Evolutionary conservation across 1,284 basidiomycete species (phyloP), one percentile per base, ranked within the genome.

Genomic region (Stereum hirsutum): DNA sequence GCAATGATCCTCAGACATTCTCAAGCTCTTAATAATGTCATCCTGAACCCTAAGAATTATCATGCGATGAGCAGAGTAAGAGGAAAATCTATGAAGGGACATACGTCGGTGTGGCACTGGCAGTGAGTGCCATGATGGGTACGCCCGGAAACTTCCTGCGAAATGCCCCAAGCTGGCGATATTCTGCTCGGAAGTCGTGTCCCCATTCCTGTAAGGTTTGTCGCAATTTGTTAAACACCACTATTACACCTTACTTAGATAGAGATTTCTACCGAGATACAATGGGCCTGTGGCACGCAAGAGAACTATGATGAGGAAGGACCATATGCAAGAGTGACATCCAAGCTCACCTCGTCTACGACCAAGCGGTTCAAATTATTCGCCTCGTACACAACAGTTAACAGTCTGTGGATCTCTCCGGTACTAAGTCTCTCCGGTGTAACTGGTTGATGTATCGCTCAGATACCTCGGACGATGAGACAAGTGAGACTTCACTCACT

Each of bases 41-140:
- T 65, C 61, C 48, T 84, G 80, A 6, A 91, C 85, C 7, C 47
- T 52, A 33, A n/a, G n/a, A n/a, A 37, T 27, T 15, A 32, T 15
- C 45, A 45, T 39, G 26, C 20, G 26, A 26, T 7, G 45, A 15
- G 44, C 48, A 7, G 31, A 6, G 4, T 20, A 15, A 23, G 25
- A 38, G 33, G 17, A 23, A 38, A 21, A 30, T 11, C n/a, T n/a
- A n/a, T 24, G 20, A 10, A 14, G 41, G 21, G 21, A 35, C 68
- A 39, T 53, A 86, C 84, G 58, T 60, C 40, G 69, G 57, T 8
- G 81, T 89, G 2, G 86, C 85, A 6, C 82, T 86, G 0, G 86
- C 83, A 1, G 86, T 89, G n/a, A 89, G 61, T 5, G 85, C 85
- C 74, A 89, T 92, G 48, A 93, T 82, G 0, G 89, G 89, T 0